Evolutionary conservation across 1,139 yeast species (phyloP).

Genomic region (Hansenula lynferdii): DNA sequence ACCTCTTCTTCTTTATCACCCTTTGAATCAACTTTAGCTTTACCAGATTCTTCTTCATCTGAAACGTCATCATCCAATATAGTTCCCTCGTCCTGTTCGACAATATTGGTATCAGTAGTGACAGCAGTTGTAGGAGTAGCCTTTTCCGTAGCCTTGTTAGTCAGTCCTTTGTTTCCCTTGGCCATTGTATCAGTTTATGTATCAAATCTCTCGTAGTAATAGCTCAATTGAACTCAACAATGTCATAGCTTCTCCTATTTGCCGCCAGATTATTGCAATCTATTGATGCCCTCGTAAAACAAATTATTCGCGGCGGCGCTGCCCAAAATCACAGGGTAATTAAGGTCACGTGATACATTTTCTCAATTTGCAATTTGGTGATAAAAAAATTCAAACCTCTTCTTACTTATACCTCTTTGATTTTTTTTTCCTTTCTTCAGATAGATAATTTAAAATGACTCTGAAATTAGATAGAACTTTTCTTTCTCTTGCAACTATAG

Average conservation of each 20-base stretch:
- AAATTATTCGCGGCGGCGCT: neutral
- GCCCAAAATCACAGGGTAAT: too few species aligned
- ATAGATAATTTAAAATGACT: slow-evolving; percentile 28
- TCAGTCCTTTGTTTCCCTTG: slow-evolving; percentile 8
- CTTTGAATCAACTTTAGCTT: slow-evolving; percentile 2
- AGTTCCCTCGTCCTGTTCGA: neutral
- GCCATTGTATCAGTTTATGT: slow-evolving; percentile 1
- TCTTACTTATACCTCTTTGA: neutral
- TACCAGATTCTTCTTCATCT: slow-evolving; percentile 3
- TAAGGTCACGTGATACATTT: too few species aligned
- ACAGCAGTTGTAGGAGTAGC: neutral
- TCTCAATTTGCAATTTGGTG: neutral
- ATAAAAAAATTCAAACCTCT: neutral
- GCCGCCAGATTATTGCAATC: too few species aligned
- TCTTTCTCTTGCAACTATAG: slow-evolving; percentile 33
- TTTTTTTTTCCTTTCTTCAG: slow-evolving; percentile 17
- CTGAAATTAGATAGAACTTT: slow-evolving; percentile 60
- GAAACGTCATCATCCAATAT: neutral
- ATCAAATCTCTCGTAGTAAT: neutral
- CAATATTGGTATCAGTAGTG: neutral
- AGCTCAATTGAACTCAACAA: too few species aligned
- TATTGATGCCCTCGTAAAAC: too few species aligned
- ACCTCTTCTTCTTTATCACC: slow-evolving; percentile 6
- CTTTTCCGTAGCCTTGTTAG: slow-evolving; percentile 5
- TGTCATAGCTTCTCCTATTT: neutral